Conservation (phyloP, 2,329 filamentous ascomycete species). For the Pseudocercospora eumusae region DNA sequence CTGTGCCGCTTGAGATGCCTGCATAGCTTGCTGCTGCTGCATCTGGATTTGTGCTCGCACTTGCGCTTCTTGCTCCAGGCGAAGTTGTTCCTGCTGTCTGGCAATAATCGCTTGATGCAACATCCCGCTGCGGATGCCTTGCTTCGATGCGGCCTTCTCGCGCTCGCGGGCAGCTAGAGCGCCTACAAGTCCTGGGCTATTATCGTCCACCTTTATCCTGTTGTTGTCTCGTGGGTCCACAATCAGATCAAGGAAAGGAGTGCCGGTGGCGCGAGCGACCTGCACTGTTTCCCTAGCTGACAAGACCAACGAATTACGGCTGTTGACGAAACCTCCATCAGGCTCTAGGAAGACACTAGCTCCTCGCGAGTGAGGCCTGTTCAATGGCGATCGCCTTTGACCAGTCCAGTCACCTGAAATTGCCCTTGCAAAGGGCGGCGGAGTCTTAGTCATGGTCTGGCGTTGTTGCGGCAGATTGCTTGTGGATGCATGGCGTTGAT, state of each 20-base stretch:
- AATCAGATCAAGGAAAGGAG: conserved; percentile 70
- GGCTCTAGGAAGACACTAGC: conserved; percentile 29
- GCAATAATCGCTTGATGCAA: conserved; percentile 68
- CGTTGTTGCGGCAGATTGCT: conserved; percentile 29
- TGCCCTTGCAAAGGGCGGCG: conserved; percentile 47
- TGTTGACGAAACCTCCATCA: conserved; percentile 16
- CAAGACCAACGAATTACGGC: conserved; percentile 61
- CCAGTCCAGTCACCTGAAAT: conserved; percentile 51
- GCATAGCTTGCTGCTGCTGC: conserved; percentile 38
- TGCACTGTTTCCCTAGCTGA: conserved; percentile 87
- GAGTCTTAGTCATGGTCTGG: conserved; percentile 38
- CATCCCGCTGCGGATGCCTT: conserved; percentile 64
- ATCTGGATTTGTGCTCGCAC: conserved; percentile 42
- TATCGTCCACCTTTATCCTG: conserved; percentile 39
- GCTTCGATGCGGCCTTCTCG: conserved; percentile 70
- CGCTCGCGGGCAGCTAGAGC: conserved; percentile 78
- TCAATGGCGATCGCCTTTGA: conserved; percentile 34
- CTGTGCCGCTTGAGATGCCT: conserved; percentile 29
- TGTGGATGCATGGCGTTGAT: conserved; percentile 33
- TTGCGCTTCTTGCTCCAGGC: conserved; percentile 43
- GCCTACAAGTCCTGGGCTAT: conserved; percentile 63
- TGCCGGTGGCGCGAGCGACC: conserved; percentile 77
- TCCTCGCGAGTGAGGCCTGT: conserved; percentile 38
- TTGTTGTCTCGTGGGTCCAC: conserved; percentile 45
- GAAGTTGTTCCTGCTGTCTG: conserved; percentile 54